Base-by-base conservation (phyloP, 2,329 filamentous ascomycete genomes). In the Aspergillus jensenii region DNA sequence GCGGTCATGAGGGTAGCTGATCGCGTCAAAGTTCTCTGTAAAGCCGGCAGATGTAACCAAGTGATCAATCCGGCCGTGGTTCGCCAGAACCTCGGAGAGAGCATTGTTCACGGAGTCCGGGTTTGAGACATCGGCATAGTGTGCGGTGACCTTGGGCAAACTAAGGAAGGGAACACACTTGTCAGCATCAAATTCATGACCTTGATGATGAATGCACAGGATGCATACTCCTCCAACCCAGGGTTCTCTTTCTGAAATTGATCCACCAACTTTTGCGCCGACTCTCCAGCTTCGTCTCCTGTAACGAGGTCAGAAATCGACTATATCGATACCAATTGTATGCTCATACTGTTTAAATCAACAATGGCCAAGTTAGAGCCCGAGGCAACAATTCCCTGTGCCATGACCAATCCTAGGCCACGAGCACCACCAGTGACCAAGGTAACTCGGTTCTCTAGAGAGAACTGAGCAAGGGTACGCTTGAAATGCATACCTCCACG, bases 1-100 rank as follows among this genome's bases (percentile, higher is more conserved):
- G 64, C 93, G 89, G 67, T 96, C 91, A 66, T 93, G 86, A 1
- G 93, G 93, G 78, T 98, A 98, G 65, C 88, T 87, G 68, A 93
- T 89, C 47, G 93, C 93, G 68, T 96, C 89, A 71, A 92, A 96
- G 80, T 97, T 97, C 80, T 97, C 93, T 14, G 91, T 95, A 79
- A 98, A 96, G 46, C 93, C 93, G 50, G 93, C 93, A n/a, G 91
- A 96, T 25, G 93, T 97, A 68, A 98, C 93, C 25, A 98, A 84
- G 76, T 91, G 88, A 78, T 96, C 92, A 67, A 97, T 91, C 75
- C 90, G 89, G 76, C 88, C 88, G 73, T 96, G 93, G 59, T 84
- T 77, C 49, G 79, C 68, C 51, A 93, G 72, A 64, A 93, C 84
- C 60, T 91, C 88, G 39, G 81, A 79, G 65, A 97, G 82, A 66